Percentiles rank a stretch among this genome's conserved stretches.
phyloP scores from a whole-genome alignment of 2,329 filamentous ascomycete genomes.

The Colletotrichum magnum region DNA sequence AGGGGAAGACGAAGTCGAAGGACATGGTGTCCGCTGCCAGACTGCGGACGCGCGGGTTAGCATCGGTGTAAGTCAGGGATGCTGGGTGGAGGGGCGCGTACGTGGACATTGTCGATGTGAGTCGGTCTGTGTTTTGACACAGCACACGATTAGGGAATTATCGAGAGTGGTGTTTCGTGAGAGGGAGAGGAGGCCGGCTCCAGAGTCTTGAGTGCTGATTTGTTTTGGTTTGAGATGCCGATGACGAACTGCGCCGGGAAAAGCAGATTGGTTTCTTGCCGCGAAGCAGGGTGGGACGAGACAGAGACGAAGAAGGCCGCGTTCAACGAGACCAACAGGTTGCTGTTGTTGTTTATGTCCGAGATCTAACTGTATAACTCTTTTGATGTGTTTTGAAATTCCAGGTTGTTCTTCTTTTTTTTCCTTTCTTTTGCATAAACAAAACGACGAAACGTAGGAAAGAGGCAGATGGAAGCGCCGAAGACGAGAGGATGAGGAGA shows the following conservation, averaged over 20 bases:
- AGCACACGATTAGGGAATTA: slow-evolving; percentile 41
- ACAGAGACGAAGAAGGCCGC: slow-evolving; percentile 27
- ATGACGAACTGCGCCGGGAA: not conserved
- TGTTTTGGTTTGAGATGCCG: slow-evolving; percentile 26
- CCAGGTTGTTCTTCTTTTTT: not conserved
- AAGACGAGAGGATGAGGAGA: slow-evolving; percentile 37
- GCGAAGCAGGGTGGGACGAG: slow-evolving; percentile 42
- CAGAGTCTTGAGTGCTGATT: slow-evolving; percentile 18
- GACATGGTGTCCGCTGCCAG: slow-evolving; percentile 72
- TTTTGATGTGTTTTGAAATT: slow-evolving; percentile 28
- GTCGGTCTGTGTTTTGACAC: slow-evolving; percentile 39
- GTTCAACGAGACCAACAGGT: slow-evolving; percentile 43
- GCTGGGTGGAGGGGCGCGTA: slow-evolving; percentile 44
- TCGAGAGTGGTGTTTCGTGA: slow-evolving; percentile 8
- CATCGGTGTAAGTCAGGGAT: slow-evolving; percentile 41
- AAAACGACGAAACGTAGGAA: slow-evolving; percentile 19
- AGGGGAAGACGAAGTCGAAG: slow-evolving; percentile 72
- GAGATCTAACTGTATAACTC: slow-evolving; percentile 43
- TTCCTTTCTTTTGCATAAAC: slow-evolving; percentile 15
- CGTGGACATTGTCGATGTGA: slow-evolving; percentile 58
- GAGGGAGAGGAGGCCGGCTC: slow-evolving; percentile 41
- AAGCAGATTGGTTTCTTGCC: slow-evolving; percentile 35
- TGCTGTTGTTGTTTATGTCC: slow-evolving; percentile 26
- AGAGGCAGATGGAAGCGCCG: slow-evolving; percentile 14
- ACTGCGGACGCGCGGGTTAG: slow-evolving; percentile 56